Conservation (phyloP, 495 filamentous ascomycete genomes). For the Pseudevernia furfuracea region DNA sequence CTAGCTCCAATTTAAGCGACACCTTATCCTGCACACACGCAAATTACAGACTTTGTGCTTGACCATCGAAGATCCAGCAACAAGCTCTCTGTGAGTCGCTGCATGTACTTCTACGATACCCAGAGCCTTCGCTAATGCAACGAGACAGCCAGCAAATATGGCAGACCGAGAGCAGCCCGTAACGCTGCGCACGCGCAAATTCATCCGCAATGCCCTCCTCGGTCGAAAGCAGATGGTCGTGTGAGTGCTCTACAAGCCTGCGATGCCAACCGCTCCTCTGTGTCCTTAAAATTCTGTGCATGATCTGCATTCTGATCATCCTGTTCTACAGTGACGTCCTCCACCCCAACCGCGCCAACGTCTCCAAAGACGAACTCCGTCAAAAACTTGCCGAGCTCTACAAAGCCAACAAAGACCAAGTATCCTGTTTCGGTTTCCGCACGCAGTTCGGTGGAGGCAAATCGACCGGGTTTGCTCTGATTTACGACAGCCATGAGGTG, state of each 20-base stretch:
- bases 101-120: background rate
- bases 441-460: constrained; percentile 99
- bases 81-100: background rate
- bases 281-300: no score
- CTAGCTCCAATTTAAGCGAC: constrained; percentile 2
- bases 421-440: constrained; percentile 95
- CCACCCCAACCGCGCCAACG: constrained; percentile 95
- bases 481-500: constrained; percentile 95
- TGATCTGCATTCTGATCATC: background rate
- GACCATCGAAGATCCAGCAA: background rate
- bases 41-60: background rate
- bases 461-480: constrained; percentile 95
- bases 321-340: constrained; percentile 75
- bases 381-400: constrained; percentile 89
- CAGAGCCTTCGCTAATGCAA: background rate
- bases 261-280: no score
- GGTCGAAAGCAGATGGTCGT: constrained; percentile 99
- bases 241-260: constrained; percentile 73
- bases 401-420: constrained; percentile 93
- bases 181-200: constrained; percentile 99
- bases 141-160: constrained; percentile 53
- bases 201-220: constrained; percentile 98
- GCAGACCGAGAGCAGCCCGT: constrained; percentile 77
- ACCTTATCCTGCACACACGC: constrained; percentile 5
- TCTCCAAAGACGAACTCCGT: constrained; percentile 97